Conservation (phyloP, 139 green algal genomes). For the Spirogloea muscicola region DNA sequence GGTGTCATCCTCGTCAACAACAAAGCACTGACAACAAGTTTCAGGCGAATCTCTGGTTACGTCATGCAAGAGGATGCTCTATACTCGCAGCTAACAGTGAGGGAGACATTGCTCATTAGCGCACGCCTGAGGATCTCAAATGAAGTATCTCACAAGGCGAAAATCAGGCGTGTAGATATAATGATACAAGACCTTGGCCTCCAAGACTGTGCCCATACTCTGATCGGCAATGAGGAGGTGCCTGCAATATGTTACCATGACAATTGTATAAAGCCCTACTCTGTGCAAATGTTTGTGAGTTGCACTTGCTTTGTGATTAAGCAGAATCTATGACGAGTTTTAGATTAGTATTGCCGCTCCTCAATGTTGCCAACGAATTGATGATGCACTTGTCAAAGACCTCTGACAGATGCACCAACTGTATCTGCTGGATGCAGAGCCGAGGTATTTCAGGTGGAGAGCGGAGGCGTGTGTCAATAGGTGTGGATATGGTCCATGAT, state of each 20-base stretch:
- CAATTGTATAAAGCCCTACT: too few relatives aligned
- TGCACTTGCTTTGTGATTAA: too few relatives aligned
- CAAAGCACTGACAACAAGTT: slow-evolving; percentile 10
- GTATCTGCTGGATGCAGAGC: too few relatives aligned
- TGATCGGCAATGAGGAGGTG: slow-evolving; percentile 41
- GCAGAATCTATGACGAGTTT: too few relatives aligned
- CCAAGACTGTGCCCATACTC: slow-evolving; percentile 17
- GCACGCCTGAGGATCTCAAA: slow-evolving; percentile 40
- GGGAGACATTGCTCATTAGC: slow-evolving; percentile 49
- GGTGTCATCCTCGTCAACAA: slow-evolving; percentile 43
- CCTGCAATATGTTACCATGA: too few relatives aligned
- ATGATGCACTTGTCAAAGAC: too few relatives aligned
- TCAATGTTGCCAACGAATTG: too few relatives aligned
- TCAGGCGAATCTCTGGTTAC: slow-evolving; percentile 34
- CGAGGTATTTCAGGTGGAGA: slow-evolving; percentile 72
- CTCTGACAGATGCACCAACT: too few relatives aligned
- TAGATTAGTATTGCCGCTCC: too few relatives aligned
- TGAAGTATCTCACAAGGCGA: slow-evolving; percentile 16
- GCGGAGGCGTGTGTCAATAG: slow-evolving; percentile 84
- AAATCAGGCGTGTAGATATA: slow-evolving; percentile 26
- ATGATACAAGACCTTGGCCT: slow-evolving; percentile 34
- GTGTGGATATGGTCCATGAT: slow-evolving; percentile 89
- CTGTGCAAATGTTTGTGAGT: too few relatives aligned
- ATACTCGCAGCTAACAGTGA: slow-evolving; percentile 54
- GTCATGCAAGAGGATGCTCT: slow-evolving; percentile 57